phyloP scores from a whole-genome alignment of 2,329 filamentous ascomycete genomes.

The Penicillium nordicum region DNA sequence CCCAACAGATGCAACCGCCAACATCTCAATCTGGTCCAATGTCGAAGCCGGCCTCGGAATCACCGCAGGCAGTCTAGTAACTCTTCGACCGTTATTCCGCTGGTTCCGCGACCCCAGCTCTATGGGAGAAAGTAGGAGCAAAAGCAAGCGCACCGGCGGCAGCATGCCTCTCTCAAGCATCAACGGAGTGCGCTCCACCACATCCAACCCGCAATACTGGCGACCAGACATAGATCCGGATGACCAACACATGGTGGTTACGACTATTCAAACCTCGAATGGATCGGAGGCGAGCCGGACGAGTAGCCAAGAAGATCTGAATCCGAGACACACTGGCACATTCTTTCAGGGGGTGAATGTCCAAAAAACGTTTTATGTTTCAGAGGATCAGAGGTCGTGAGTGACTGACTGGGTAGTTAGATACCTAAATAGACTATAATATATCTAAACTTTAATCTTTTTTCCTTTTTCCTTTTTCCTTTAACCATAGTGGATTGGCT shows the following conservation, averaged over 20 bases:
- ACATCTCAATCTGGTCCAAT: constrained; percentile 43
- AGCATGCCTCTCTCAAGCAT: constrained; percentile 34
- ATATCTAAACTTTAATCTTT: background rate
- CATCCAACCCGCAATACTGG: constrained; percentile 29
- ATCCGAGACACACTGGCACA: constrained; percentile 24
- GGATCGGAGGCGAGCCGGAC: constrained; percentile 20
- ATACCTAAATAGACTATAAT: background rate
- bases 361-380: constrained; percentile 35
- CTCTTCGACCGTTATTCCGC: constrained; percentile 49
- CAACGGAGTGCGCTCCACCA: constrained; percentile 19
- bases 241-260: constrained; percentile 24
- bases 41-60: constrained; percentile 42
- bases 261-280: constrained; percentile 29
- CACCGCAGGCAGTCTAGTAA: constrained; percentile 48
- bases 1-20: constrained; percentile 30
- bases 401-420: background rate
- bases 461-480: too few species aligned
- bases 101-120: constrained; percentile 34
- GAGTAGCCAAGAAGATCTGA: constrained; percentile 35
- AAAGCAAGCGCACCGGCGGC: constrained; percentile 24
- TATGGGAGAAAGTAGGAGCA: constrained; percentile 14
- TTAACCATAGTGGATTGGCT: too few species aligned
- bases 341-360: constrained; percentile 31
- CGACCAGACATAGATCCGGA: constrained; percentile 29
- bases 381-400: constrained; percentile 20